Evolutionary conservation across 176 grass and related monocot species (phyloP).

Genomic region (Cocos nucifera): DNA sequence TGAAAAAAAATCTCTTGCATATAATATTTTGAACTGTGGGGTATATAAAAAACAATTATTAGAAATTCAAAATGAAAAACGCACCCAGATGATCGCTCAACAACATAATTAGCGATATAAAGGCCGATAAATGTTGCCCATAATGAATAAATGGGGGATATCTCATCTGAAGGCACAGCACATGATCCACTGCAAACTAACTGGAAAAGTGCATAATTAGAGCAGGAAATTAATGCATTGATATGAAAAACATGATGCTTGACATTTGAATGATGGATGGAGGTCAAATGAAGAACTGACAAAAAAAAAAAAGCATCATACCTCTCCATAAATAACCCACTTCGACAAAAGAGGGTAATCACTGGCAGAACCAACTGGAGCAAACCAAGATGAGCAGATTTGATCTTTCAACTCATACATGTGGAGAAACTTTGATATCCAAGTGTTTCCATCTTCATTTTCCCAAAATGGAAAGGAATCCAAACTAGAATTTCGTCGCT

Average conservation of each 20-base stretch:
- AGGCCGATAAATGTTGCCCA: slow-evolving; percentile 92
- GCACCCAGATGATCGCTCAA: slow-evolving; percentile 90
- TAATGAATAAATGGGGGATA: slow-evolving; percentile 85
- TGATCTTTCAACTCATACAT: slow-evolving; percentile 88
- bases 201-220: slow-evolving; percentile 58
- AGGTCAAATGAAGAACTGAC: too few relatives aligned
- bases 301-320: slow-evolving; percentile 20
- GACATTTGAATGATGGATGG: too few relatives aligned
- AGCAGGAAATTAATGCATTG: slow-evolving; percentile 3
- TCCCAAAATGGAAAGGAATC: slow-evolving; percentile 42
- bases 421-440: slow-evolving; percentile 75
- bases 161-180: slow-evolving; percentile 81
- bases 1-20: not conserved
- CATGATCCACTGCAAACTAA: slow-evolving; percentile 92
- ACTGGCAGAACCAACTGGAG: slow-evolving; percentile 84
- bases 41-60: too few relatives aligned
- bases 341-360: slow-evolving; percentile 86
- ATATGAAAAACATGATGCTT: too few relatives aligned
- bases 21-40: too few relatives aligned
- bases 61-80: not conserved
- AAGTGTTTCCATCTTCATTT: slow-evolving; percentile 49
- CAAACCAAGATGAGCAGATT: slow-evolving; percentile 92
- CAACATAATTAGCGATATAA: slow-evolving; percentile 91
- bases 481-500: slow-evolving; percentile 29
- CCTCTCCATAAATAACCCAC: slow-evolving; percentile 96